These are phyloP conservation scores for Aureobasidium pullulans DNA, from an alignment of 2,329 filamentous ascomycete genomes.

Conservation along the genomic window DNA sequence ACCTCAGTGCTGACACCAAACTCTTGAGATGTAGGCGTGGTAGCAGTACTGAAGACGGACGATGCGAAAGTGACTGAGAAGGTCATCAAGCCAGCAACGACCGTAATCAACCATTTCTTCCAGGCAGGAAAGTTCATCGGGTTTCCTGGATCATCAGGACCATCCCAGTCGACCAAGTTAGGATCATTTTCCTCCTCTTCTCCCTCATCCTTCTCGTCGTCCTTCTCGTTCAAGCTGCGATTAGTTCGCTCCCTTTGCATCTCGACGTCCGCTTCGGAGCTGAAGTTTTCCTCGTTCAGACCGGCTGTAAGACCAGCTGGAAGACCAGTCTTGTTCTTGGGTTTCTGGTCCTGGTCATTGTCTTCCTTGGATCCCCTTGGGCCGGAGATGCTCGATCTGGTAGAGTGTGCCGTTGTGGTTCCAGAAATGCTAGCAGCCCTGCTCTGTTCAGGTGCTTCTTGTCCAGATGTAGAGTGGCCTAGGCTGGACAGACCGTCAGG, in stretches of 20 bases:
- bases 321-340: background rate
- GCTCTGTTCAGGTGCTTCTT: background rate
- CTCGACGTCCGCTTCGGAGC: slow-evolving; percentile 6
- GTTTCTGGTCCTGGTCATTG: background rate
- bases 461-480: background rate
- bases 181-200: slow-evolving; percentile 17
- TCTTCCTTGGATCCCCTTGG: background rate
- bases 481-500: background rate
- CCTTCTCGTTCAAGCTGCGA: background rate
- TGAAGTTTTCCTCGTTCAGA: background rate
- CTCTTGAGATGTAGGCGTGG: slow-evolving; percentile 16
- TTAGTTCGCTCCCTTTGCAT: slow-evolving; percentile 5
- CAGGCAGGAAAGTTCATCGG: slow-evolving; percentile 25
- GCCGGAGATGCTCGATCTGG: background rate
- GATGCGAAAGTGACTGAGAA: slow-evolving; percentile 69
- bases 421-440: background rate
- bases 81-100: slow-evolving; percentile 46
- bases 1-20: slow-evolving; percentile 21
- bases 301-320: slow-evolving; percentile 6
- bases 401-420: slow-evolving; percentile 5
- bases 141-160: slow-evolving; percentile 23
- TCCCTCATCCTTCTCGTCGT: slow-evolving; percentile 15
- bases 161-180: slow-evolving; percentile 23
- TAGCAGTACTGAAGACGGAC: slow-evolving; percentile 23
- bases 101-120: slow-evolving; percentile 27